Conservation (phyloP, 495 filamentous ascomycete genomes). For the Aspergillus panamensis region DNA sequence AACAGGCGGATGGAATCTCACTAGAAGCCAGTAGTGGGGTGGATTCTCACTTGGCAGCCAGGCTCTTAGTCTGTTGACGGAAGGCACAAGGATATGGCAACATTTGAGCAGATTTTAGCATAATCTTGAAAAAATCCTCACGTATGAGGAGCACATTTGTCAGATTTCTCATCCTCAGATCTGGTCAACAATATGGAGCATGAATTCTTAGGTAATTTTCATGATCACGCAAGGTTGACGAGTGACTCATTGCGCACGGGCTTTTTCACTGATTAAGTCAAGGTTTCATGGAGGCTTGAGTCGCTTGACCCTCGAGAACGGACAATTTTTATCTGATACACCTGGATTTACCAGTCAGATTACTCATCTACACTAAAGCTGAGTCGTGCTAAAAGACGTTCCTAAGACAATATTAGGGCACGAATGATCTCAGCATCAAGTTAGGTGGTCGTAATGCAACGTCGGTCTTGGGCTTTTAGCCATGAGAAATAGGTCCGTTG, state of each 20-base stretch:
- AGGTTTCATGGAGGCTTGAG: not conserved
- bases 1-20: not conserved
- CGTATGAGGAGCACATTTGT: not conserved
- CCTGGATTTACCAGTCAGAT: no score
- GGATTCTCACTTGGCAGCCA: not conserved
- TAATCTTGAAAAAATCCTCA: not conserved
- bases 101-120: conserved; percentile 11
- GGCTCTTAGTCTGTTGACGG: not conserved
- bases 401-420: not conserved
- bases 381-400: no score
- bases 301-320: not conserved
- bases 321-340: not conserved
- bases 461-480: not conserved
- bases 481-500: not conserved
- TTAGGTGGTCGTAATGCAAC: not conserved
- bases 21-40: conserved; percentile 1
- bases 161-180: not conserved
- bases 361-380: not conserved
- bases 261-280: no score
- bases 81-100: conserved; percentile 8
- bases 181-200: no score
- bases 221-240: not conserved
- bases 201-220: not conserved
- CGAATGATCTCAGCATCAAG: not conserved
- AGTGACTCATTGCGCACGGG: conserved; percentile 15